Evolutionary conservation across 768 basidiomycete genomes (phyloP).

Genomic region (Podaxis sp.): DNA sequence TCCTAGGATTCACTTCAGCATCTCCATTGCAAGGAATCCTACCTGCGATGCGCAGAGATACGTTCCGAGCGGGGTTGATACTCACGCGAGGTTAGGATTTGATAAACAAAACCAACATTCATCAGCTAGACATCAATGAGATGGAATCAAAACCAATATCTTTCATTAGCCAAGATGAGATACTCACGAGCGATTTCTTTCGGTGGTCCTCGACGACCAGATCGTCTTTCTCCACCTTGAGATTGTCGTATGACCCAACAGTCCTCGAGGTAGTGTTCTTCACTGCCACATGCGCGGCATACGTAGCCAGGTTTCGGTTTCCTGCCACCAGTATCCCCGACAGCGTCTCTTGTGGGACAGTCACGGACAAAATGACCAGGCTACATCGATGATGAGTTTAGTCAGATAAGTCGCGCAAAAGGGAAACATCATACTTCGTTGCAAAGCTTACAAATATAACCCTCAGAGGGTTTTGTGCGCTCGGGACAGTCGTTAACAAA

Average conservation of each 20-base stretch:
- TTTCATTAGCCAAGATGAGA: background rate
- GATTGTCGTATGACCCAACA: conserved; percentile 67
- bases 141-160: background rate
- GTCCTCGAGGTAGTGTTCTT: conserved; percentile 82
- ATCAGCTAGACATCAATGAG: conserved; percentile 48
- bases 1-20: conserved; percentile 42
- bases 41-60: background rate
- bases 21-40: background rate
- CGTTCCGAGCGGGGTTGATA: conserved; percentile 13
- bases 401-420: background rate
- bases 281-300: conserved; percentile 88
- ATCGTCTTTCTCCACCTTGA: conserved; percentile 31
- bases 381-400: conserved; percentile 26
- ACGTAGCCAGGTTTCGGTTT: conserved; percentile 85
- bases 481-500: conserved; percentile 75
- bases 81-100: conserved; percentile 85
- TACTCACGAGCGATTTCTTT: conserved; percentile 80
- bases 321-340: conserved; percentile 78
- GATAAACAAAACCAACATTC: conserved; percentile 99
- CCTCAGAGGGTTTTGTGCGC: conserved; percentile 70
- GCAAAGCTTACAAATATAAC: conserved; percentile 87
- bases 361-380: conserved; percentile 85
- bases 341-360: conserved; percentile 75
- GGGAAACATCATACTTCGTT: conserved; percentile 43
- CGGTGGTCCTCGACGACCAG: conserved; percentile 48